Base-by-base conservation (phyloP, 371 early-diverging fungal species). In the Circinella umbellata region DNA sequence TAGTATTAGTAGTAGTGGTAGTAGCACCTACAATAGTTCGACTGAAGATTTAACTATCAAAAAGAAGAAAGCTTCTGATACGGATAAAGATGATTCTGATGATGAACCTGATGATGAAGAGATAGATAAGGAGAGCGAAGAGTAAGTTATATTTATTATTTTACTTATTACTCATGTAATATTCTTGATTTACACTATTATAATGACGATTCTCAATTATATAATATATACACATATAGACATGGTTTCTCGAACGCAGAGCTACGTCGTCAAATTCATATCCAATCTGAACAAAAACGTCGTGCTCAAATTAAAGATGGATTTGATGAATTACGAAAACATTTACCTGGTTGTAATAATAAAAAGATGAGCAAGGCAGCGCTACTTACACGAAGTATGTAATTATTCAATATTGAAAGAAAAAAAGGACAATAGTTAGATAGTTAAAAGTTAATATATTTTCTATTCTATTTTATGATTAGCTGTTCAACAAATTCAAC, bases 351-450 rank as follows among this genome's bases (percentile, higher is more conserved):
- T 17, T 83, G 83, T 54, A 78, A 78, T 59, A 84, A 81, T 66
- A 85, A 86, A 66, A 86, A 87, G 66, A 84, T 87, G 81, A 83
- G 84, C 65, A 87, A 87, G 69, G 88, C 88, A 47, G 81, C 83
- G 57, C 69, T 87, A 51, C 76, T 87, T 53, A 81, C 81, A 35
- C 76, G 84, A 79, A 84, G 85, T 85, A 80, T 63, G 81, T 64
- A 20, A 1, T 47, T 15, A 20, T 61, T 5, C 3, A 18, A 42
- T 38, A 15, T 13, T 38, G 14, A 37, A 38, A 5, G 18, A 46
- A 37, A 18, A 46, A 39, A 3, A 18, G 35, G 47, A 34, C 9
- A n/a, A 47, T 27, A 13, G 17, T 10, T 63, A 18, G 13, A 20
- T 63, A 47, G 27, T 53, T 6, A 64, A 34, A 36, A 36, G 14